Evolutionary conservation across 768 basidiomycete species (phyloP).

Genomic region (Kwoniella sp.): DNA sequence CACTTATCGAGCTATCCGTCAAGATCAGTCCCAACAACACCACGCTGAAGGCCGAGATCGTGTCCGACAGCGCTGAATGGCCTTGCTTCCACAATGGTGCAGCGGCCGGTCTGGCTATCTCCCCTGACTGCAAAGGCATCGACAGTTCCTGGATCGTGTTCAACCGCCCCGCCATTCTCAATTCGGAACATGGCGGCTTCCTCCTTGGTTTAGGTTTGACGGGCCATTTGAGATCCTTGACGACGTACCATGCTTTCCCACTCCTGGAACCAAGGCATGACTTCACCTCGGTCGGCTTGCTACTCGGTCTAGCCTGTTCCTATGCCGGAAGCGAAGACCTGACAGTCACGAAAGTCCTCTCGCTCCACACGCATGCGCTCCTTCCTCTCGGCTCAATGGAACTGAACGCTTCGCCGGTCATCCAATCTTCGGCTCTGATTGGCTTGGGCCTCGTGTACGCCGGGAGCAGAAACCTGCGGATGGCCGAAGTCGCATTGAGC

Average conservation of each 20-base stretch:
- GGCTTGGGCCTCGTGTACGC: slow-evolving; percentile 88
- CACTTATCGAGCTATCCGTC: slow-evolving; percentile 55
- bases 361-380: slow-evolving; percentile 89
- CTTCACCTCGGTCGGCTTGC: slow-evolving; percentile 85
- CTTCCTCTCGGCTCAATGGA: slow-evolving; percentile 84
- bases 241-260: slow-evolving; percentile 92
- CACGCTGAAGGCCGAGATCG: slow-evolving; percentile 65
- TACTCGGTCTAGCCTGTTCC: slow-evolving; percentile 90
- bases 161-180: slow-evolving; percentile 87
- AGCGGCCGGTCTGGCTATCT: slow-evolving; percentile 82
- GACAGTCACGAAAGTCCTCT: slow-evolving; percentile 85
- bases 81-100: slow-evolving; percentile 99
- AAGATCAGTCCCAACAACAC: slow-evolving; percentile 53
- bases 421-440: slow-evolving; percentile 83
- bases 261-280: slow-evolving; percentile 97
- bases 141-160: slow-evolving; percentile 93
- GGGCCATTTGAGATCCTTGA: slow-evolving; percentile 84
- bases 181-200: slow-evolving; percentile 94
- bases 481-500: slow-evolving; percentile 87
- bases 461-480: slow-evolving; percentile 80
- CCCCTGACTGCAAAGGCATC: slow-evolving; percentile 70
- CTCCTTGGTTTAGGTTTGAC: slow-evolving; percentile 87
- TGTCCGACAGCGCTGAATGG: slow-evolving; percentile 76
- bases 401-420: slow-evolving; percentile 84
- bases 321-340: slow-evolving; percentile 81